A percentile compares a stretch with the other conserved stretches of the same genome.
Evolutionary conservation across 2,329 filamentous ascomycete species (phyloP).

Genomic region (Acrocalymma vagum): DNA sequence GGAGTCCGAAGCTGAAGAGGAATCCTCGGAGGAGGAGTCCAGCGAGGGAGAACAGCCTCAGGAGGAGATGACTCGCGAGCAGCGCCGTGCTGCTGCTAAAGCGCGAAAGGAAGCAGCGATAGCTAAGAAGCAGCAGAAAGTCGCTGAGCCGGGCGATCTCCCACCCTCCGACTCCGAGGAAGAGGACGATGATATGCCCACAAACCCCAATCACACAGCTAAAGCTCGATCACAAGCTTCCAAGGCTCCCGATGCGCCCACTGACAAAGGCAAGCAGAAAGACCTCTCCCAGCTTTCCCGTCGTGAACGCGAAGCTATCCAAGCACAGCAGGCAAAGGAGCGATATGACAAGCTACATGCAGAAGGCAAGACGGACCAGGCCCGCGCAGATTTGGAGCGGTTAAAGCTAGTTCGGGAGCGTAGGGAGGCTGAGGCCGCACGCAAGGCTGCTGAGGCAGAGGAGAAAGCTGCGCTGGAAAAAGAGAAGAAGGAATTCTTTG

Average conservation of each 20-base stretch:
- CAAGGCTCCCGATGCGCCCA: conserved; percentile 57
- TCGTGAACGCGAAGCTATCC: conserved; percentile 78
- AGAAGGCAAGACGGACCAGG: conserved; percentile 96
- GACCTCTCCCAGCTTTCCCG: conserved; percentile 67
- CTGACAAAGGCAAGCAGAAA: conserved; percentile 66
- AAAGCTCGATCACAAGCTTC: conserved; percentile 74
- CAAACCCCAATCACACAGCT: conserved; percentile 86
- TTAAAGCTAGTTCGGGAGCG: conserved; percentile 84
- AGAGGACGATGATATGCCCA: conserved; percentile 73
- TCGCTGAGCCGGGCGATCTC: conserved; percentile 84
- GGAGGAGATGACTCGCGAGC: conserved; percentile 79
- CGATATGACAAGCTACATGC: conserved; percentile 91
- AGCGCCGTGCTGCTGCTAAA: conserved; percentile 87
- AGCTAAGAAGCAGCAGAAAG: conserved; percentile 74
- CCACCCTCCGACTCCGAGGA: conserved; percentile 75
- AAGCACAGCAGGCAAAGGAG: conserved; percentile 89
- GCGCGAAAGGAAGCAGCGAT: conserved; percentile 91
- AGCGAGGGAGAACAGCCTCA: conserved; percentile 53
- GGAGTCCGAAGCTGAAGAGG: conserved; percentile 46
- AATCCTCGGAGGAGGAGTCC: conserved; percentile 56
- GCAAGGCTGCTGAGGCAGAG: conserved; percentile 74
- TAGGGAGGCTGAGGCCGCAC: conserved; percentile 81
- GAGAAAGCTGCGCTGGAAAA: conserved; percentile 65
- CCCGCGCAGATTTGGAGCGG: conserved; percentile 85
- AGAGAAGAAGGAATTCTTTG: conserved; percentile 59